Conservation (phyloP, 192 early-diverging fungal genomes). For the Backusella circina region DNA sequence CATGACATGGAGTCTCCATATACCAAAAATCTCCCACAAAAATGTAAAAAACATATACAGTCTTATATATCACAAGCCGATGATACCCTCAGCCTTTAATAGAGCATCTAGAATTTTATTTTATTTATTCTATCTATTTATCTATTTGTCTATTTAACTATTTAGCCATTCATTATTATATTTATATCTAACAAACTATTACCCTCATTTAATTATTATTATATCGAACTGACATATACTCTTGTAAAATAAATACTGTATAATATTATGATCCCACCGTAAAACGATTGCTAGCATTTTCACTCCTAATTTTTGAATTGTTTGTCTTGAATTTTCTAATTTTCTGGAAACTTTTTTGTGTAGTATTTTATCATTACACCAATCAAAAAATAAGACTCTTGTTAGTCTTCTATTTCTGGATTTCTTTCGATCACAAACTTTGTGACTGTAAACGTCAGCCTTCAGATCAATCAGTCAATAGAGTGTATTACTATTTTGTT, state of each 20-base stretch:
- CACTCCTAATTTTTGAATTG: not conserved
- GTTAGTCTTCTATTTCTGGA: no score
- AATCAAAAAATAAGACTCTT: no score
- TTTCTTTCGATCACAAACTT: no score
- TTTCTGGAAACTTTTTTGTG: not conserved
- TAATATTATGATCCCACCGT: not conserved
- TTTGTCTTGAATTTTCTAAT: not conserved
- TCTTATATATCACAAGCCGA: conserved; percentile 9
- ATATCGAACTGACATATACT: not conserved
- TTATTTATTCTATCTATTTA: not conserved
- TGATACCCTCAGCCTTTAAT: conserved; percentile 3
- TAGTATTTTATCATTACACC: no score
- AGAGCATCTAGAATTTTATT: not conserved
- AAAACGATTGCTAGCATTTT: not conserved
- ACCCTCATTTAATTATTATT: not conserved
- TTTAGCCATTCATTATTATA: not conserved
- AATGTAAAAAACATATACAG: conserved; percentile 1
- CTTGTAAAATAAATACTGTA: not conserved
- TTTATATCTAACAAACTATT: not conserved
- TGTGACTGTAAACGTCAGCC: no score
- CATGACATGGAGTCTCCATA: conserved; percentile 4
- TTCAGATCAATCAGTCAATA: no score
- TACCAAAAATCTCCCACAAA: not conserved
- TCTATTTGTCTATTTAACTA: not conserved
- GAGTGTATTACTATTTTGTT: no score